Base-by-base conservation (phyloP, 768 basidiomycete species). In the Kwoniella dendrophila region DNA sequence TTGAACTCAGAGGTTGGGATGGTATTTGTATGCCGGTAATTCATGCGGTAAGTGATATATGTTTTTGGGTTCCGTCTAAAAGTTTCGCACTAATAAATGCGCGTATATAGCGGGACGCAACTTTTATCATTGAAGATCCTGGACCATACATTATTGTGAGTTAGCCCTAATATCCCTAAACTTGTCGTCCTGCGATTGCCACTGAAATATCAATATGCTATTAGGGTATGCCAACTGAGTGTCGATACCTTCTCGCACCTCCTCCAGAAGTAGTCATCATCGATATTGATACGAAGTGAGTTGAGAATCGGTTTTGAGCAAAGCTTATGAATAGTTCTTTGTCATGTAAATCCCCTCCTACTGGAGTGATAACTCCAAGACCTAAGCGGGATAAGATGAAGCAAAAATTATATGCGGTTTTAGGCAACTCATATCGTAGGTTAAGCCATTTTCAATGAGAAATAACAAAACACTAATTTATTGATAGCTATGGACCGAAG, bases 51-150 rank as follows among this genome's bases (percentile, higher is more conserved):
- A 51, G 69, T 68, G n/a, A 1, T 4, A n/a, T 8, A 2, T 61
- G 38, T 18, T 33, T 4, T 11, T 10, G 38, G 40, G 53, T 59
- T 56, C n/a, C 61, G 2, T 2, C 8, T 29, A 12, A 30, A 22
- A 4, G 32, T 45, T 20, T 7, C 5, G 8, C 20, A 14, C 30
- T 32, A 29, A 47, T 20, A 22, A 6, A 18, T 43, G 12, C 8
- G 18, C 16, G 4, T 0, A 1, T 20, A n/a, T 32, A 74, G 70
- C 87, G 94, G 45, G 95, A 96, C 67, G 88, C 91, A 27, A 90
- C 89, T 75, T 90, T 98, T 54, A 90, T 92, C 68, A 88, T 94
- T 64, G 93, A 97, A 68, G 93, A 98, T 77, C 92, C 94, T 43
- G 94, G 94, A 33, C 95, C 95, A 63, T 98, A 92, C 87, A 92